phyloP scores from a whole-genome alignment of 495 filamentous ascomycete genomes.

The Pseudoneurospora amorphoporcata region DNA sequence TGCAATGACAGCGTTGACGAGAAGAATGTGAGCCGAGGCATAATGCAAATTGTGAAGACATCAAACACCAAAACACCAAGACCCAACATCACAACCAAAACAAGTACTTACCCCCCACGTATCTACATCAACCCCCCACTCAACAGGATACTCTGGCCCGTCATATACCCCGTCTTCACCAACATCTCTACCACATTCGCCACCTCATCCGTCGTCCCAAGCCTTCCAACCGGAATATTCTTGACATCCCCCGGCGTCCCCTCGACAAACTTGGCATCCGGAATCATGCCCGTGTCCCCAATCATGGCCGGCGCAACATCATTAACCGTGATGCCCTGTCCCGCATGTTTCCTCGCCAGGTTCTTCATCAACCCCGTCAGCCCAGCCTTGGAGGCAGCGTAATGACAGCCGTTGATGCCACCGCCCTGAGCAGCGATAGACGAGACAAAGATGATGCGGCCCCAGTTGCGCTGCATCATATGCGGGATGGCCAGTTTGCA shows the following conservation, averaged over 20 bases:
- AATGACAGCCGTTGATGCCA: conserved; percentile 61
- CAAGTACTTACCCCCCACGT: background rate
- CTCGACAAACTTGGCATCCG: conserved; percentile 41
- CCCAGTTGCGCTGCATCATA: conserved; percentile 55
- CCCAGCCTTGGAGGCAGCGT: conserved; percentile 55
- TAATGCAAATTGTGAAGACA: background rate
- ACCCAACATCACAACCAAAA: background rate
- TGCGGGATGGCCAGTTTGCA: conserved; percentile 53
- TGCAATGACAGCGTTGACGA: background rate
- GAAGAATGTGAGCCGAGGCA: background rate
- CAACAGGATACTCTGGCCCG: conserved; percentile 48
- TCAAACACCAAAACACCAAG: background rate
- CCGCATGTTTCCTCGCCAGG: conserved; percentile 49
- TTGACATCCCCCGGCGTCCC: conserved; percentile 39
- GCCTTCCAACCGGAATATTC: conserved; percentile 47
- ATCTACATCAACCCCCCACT: conserved; percentile 43
- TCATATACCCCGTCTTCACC: conserved; percentile 59
- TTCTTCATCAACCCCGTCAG: conserved; percentile 58
- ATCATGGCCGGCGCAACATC: conserved; percentile 71
- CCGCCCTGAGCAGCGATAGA: conserved; percentile 57
- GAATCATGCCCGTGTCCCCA: conserved; percentile 56
- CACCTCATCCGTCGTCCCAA: conserved; percentile 57
- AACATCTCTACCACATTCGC: conserved; percentile 60
- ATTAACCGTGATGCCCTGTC: conserved; percentile 60
- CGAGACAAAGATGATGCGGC: conserved; percentile 57